phyloP scores from a whole-genome alignment of 2,329 filamentous ascomycete species.

The Colletotrichum lini region DNA sequence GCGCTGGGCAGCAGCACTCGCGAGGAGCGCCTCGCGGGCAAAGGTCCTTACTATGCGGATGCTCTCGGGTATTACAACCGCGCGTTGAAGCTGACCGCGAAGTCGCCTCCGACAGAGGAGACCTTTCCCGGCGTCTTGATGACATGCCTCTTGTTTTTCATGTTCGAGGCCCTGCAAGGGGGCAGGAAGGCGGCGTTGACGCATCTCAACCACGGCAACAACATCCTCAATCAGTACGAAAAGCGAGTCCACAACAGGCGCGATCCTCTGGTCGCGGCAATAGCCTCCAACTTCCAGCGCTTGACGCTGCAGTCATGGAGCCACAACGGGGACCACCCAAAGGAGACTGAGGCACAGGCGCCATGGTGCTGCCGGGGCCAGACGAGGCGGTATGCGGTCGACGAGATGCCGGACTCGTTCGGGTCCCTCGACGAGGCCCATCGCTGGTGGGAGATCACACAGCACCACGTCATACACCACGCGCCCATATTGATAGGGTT shows the following conservation, averaged over 20 bases:
- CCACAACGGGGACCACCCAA: conserved; percentile 27
- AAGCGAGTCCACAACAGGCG: not conserved
- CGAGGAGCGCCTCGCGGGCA: conserved; percentile 23
- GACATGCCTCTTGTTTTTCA: conserved; percentile 58
- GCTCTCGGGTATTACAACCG: conserved; percentile 33
- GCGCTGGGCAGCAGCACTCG: conserved; percentile 18
- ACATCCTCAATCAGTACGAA: conserved; percentile 27
- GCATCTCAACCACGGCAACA: conserved; percentile 54
- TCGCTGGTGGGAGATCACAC: conserved; percentile 37
- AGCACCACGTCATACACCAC: conserved; percentile 30
- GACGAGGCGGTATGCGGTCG: conserved; percentile 25
- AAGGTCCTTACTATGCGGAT: conserved; percentile 18
- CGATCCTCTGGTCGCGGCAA: conserved; percentile 18
- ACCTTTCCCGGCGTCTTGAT: conserved; percentile 45
- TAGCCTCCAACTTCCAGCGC: conserved; percentile 32
- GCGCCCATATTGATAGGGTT: conserved; percentile 32
- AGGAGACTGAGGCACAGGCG: conserved; percentile 7
- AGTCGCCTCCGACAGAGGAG: conserved; percentile 13
- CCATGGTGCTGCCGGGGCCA: conserved; percentile 37
- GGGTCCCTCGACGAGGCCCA: conserved; percentile 28
- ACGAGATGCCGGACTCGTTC: conserved; percentile 34
- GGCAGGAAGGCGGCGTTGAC: conserved; percentile 57
- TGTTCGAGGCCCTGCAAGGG: conserved; percentile 57
- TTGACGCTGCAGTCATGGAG: conserved; percentile 40
- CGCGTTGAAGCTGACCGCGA: conserved; percentile 18